phyloP scores from a whole-genome alignment of 2,329 filamentous ascomycete species.

The Plenodomus biglobosus region DNA sequence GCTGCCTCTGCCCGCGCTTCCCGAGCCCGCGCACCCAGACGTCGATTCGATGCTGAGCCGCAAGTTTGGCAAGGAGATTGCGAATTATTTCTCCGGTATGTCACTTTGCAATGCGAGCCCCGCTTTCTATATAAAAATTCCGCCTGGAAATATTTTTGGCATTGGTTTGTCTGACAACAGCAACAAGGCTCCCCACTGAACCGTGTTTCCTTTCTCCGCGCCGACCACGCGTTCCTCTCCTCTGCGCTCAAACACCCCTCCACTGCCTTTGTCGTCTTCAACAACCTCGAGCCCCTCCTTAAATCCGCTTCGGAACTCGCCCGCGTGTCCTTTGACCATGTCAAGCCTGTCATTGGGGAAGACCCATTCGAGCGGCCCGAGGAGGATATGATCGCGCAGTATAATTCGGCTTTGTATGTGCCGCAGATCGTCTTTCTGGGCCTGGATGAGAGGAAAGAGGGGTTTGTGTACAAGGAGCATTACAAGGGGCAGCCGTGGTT shows the following conservation, averaged over 20 bases:
- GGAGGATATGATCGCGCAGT: slow-evolving; percentile 69
- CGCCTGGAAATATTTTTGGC: not conserved
- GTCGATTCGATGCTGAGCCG: slow-evolving; percentile 70
- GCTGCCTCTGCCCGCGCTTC: slow-evolving; percentile 51
- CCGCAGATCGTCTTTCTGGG: slow-evolving; percentile 84
- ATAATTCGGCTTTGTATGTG: slow-evolving; percentile 67
- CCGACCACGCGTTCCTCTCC: slow-evolving; percentile 69
- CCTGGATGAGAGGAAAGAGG: slow-evolving; percentile 66
- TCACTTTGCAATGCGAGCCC: no score
- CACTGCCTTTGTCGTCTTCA: slow-evolving; percentile 75
- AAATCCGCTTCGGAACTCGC: slow-evolving; percentile 63
- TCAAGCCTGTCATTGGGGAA: slow-evolving; percentile 68
- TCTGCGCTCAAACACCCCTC: slow-evolving; percentile 66
- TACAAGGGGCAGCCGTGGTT: slow-evolving; percentile 85
- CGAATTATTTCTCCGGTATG: slow-evolving; percentile 75
- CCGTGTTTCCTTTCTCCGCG: slow-evolving; percentile 75
- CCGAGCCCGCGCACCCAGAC: slow-evolving; percentile 59
- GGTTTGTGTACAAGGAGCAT: slow-evolving; percentile 63
- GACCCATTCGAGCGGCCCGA: slow-evolving; percentile 73
- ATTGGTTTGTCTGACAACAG: not conserved
- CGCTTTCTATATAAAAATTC: not conserved
- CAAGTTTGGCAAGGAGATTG: slow-evolving; percentile 76
- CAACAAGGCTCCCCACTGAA: slow-evolving; percentile 69
- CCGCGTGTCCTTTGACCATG: slow-evolving; percentile 68
- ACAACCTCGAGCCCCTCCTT: slow-evolving; percentile 74